Evolutionary conservation across 768 basidiomycete genomes (phyloP).

Genomic region (Auriscalpium orientale): DNA sequence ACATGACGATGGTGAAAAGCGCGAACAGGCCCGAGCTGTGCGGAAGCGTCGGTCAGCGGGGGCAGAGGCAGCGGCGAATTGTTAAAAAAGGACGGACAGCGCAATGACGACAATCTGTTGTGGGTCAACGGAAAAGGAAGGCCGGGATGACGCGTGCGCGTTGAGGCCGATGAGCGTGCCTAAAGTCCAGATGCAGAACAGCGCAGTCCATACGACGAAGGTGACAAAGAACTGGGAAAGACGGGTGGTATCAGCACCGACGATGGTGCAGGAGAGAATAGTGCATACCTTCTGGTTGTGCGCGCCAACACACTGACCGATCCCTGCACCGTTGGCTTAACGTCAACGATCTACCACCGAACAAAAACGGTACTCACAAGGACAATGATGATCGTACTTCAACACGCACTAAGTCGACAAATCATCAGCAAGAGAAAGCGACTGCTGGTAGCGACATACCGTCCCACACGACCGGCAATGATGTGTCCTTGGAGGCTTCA

Average conservation of each 20-base stretch:
- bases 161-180: slow-evolving; percentile 50
- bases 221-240: slow-evolving; percentile 69
- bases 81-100: slow-evolving; percentile 43
- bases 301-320: slow-evolving; percentile 92
- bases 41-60: neutral
- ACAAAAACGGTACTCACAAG: slow-evolving; percentile 44
- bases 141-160: slow-evolving; percentile 25
- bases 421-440: neutral
- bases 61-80: neutral
- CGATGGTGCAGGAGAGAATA: neutral
- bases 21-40: slow-evolving; percentile 61
- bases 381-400: slow-evolving; percentile 86
- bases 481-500: slow-evolving; percentile 71
- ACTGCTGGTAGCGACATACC: slow-evolving; percentile 34
- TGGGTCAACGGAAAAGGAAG: slow-evolving; percentile 39
- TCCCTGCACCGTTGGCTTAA: slow-evolving; percentile 42
- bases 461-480: slow-evolving; percentile 82
- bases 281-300: slow-evolving; percentile 74
- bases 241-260: neutral
- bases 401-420: slow-evolving; percentile 55
- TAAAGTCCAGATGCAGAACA: slow-evolving; percentile 60
- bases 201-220: slow-evolving; percentile 56
- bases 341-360: neutral
- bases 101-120: slow-evolving; percentile 68
- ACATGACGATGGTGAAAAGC: slow-evolving; percentile 58